Evolutionary conservation across 768 basidiomycete species (phyloP).

Genomic region (Multifurca ochricompacta): DNA sequence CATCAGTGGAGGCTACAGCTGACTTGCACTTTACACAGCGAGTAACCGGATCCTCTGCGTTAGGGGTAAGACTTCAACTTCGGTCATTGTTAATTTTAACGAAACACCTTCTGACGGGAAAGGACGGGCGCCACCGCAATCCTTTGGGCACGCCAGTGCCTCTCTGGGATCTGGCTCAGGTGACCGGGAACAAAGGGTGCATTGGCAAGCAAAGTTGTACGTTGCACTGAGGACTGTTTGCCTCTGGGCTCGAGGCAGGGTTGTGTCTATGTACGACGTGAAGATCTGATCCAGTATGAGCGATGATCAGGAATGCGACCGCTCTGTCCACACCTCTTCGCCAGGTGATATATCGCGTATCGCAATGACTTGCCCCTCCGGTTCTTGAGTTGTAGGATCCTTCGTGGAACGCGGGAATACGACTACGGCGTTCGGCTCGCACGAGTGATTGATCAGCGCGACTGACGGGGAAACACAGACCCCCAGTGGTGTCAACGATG

Average conservation of each 20-base stretch:
- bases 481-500: constrained; percentile 73
- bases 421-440: constrained; percentile 82
- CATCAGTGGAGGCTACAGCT: constrained; percentile 39
- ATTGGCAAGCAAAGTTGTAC: constrained; percentile 73
- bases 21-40: constrained; percentile 52
- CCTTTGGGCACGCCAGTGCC: constrained; percentile 58
- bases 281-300: constrained; percentile 43
- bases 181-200: constrained; percentile 43
- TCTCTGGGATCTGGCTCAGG: constrained; percentile 55
- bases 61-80: background rate
- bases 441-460: constrained; percentile 85
- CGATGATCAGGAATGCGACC: background rate
- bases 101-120: constrained; percentile 51
- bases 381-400: constrained; percentile 36
- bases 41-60: constrained; percentile 39
- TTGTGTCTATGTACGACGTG: constrained; percentile 82
- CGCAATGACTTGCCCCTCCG: constrained; percentile 65
- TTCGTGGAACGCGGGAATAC: constrained; percentile 66
- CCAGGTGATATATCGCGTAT: constrained; percentile 52
- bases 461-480: constrained; percentile 72
- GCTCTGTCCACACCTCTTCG: constrained; percentile 55
- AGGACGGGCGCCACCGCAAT: constrained; percentile 57
- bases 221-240: constrained; percentile 54
- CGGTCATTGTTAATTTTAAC: background rate
- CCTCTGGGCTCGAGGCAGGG: constrained; percentile 50